Conservation (phyloP, 2,329 filamentous ascomycete species). For the Fusarium sp. region DNA sequence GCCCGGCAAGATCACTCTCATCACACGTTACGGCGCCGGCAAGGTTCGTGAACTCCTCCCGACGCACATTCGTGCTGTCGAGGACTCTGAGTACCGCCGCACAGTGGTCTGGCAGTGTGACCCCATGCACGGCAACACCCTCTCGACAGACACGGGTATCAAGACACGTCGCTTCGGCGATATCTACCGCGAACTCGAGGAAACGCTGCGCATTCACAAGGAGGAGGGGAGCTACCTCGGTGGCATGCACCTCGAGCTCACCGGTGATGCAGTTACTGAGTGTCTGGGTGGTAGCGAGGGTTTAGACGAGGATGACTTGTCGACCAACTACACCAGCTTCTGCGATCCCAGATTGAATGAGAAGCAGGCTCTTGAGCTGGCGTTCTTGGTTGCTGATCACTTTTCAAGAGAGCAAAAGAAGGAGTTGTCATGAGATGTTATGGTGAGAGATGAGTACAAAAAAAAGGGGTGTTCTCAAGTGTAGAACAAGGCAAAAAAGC, state of each 20-base stretch:
- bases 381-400: constrained; percentile 91
- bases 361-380: constrained; percentile 95
- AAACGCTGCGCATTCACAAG: constrained; percentile 86
- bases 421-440: constrained; percentile 4
- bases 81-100: constrained; percentile 74
- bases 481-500: background rate
- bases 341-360: constrained; percentile 96
- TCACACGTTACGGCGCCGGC: constrained; percentile 89
- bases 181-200: constrained; percentile 87
- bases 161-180: constrained; percentile 94
- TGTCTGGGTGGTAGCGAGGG: constrained; percentile 92
- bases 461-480: background rate
- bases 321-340: constrained; percentile 92
- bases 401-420: constrained; percentile 57
- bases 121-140: constrained; percentile 93
- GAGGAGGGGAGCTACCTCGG: constrained; percentile 87
- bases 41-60: constrained; percentile 83
- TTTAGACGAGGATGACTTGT: constrained; percentile 87
- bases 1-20: constrained; percentile 92
- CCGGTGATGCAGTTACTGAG: constrained; percentile 95
- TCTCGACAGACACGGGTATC: constrained; percentile 77
- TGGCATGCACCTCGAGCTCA: constrained; percentile 94
- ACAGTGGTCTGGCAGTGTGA: constrained; percentile 96
- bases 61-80: constrained; percentile 87
- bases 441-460: background rate